phyloP scores from a whole-genome alignment of 129 eudicot species.

The Logfia minima region DNA sequence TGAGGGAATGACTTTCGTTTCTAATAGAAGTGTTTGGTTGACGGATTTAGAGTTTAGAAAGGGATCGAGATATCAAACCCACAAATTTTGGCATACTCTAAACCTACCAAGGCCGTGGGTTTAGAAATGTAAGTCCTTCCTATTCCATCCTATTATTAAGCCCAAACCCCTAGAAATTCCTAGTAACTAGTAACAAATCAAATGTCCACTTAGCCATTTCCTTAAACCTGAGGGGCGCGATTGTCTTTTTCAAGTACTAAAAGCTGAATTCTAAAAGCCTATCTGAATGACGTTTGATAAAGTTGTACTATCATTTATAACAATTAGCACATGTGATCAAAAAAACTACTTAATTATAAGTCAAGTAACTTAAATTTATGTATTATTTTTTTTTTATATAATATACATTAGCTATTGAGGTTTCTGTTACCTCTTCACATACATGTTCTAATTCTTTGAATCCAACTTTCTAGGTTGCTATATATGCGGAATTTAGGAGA shows the following conservation, averaged over 20 bases:
- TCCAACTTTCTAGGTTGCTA: slow-evolving; percentile 78
- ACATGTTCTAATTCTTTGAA: slow-evolving; percentile 28
- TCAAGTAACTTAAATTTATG: background rate
- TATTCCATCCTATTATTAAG: background rate
- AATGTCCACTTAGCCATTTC: background rate
- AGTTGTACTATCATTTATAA: background rate
- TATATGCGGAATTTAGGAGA: slow-evolving; percentile 93
- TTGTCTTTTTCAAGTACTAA: background rate
- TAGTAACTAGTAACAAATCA: background rate
- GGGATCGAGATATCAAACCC: too few species aligned
- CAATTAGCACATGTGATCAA: background rate
- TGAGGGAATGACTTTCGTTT: too few species aligned
- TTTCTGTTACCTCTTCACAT: background rate
- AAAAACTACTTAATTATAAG: background rate
- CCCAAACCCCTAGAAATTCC: background rate
- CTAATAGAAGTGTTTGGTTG: too few species aligned
- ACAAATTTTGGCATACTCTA: too few species aligned
- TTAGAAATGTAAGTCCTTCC: background rate
- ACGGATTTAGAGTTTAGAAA: too few species aligned
- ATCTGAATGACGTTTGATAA: background rate
- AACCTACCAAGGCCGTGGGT: too few species aligned
- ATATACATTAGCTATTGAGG: background rate
- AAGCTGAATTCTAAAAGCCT: background rate
- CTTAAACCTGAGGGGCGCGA: background rate
- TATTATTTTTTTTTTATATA: background rate